Conservation (phyloP, 2,329 filamentous ascomycete genomes). For the Phaeoacremonium minimum region DNA sequence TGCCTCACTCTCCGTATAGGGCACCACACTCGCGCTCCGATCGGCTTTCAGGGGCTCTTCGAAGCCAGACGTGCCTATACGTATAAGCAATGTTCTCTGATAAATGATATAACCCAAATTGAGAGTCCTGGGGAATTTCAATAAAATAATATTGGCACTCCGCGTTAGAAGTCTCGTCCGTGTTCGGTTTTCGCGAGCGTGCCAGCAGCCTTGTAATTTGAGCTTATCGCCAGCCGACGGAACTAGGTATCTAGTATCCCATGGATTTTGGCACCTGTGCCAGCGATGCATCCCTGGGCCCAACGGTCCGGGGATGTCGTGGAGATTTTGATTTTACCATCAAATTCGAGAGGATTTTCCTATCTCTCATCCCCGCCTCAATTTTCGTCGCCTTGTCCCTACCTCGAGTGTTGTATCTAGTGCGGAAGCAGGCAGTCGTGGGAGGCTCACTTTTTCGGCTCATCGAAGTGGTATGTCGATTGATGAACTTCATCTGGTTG, state of each 20-base stretch:
- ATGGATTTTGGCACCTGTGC: neutral
- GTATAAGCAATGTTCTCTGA: too few species aligned
- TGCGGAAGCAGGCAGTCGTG: slow-evolving; percentile 25
- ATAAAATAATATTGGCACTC: too few species aligned
- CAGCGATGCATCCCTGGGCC: neutral
- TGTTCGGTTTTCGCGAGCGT: too few species aligned
- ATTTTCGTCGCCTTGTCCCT: slow-evolving; percentile 30
- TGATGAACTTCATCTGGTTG: neutral
- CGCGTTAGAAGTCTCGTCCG: too few species aligned
- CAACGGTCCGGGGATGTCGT: slow-evolving; percentile 30
- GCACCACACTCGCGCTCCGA: too few species aligned
- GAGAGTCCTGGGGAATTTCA: too few species aligned
- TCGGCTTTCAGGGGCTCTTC: too few species aligned
- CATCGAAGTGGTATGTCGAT: slow-evolving; percentile 21
- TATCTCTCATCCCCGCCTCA: slow-evolving; percentile 35
- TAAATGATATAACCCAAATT: too few species aligned
- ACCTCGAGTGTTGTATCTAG: slow-evolving; percentile 24
- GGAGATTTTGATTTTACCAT: slow-evolving; percentile 47
- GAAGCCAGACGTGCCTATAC: too few species aligned
- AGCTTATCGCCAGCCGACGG: too few species aligned
- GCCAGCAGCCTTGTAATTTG: too few species aligned
- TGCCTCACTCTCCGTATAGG: too few species aligned
- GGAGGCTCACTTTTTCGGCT: slow-evolving; percentile 25
- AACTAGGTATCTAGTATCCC: neutral
- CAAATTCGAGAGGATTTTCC: slow-evolving; percentile 40